These are phyloP conservation scores for Trichoderma sp. DNA, from an alignment of 2,329 filamentous ascomycete species.

Conservation along the genomic window DNA sequence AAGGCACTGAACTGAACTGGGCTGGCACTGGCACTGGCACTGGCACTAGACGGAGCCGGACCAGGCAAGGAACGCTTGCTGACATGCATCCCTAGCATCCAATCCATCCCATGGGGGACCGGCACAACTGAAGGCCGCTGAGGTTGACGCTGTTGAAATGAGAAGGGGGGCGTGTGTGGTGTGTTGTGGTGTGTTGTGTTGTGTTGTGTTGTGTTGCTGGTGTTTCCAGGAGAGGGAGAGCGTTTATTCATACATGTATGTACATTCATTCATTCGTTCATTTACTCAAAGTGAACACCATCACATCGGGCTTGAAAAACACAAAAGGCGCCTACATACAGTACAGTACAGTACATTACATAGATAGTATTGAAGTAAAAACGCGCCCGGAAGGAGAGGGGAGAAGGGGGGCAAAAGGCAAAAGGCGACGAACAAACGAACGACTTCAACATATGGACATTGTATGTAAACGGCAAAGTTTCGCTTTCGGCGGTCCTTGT, in stretches of 20 bases:
- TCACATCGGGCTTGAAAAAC: too few species aligned
- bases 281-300: neutral
- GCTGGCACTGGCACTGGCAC: too few species aligned
- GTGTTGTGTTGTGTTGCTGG: neutral
- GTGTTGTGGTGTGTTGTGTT: neutral
- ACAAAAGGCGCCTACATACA: too few species aligned
- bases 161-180: neutral
- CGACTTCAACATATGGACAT: neutral
- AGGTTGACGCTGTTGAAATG: neutral
- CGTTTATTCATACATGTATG: neutral
- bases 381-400: neutral
- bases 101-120: slow-evolving; percentile 19
- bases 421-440: neutral
- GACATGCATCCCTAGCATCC: slow-evolving; percentile 22
- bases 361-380: neutral
- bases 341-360: too few species aligned
- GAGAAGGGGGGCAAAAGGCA: neutral
- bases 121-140: slow-evolving; percentile 13
- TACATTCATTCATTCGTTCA: neutral
- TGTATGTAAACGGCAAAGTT: neutral
- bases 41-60: slow-evolving; percentile 10
- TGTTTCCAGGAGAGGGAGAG: neutral
- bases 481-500: neutral
- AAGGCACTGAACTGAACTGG: neutral
- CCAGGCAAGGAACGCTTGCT: slow-evolving; percentile 22